Base-by-base conservation (phyloP, 225 moss, liverwort and hornwort species). In the Rhytidiadelphus loreus region DNA sequence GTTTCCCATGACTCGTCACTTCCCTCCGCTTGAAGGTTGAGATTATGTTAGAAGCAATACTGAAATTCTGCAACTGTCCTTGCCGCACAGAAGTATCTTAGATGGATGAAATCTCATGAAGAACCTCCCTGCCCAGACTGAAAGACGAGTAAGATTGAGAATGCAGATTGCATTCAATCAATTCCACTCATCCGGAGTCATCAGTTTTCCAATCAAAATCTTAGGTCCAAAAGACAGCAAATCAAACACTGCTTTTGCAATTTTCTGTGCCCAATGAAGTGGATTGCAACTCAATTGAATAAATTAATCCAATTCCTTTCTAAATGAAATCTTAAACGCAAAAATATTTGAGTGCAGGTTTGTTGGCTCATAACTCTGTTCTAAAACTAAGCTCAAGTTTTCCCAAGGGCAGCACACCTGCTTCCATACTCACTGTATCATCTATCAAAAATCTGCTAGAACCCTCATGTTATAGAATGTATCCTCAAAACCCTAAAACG, bases 1-100 rank as follows among this genome's bases (percentile, higher is more conserved):
- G 86, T 92, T 92, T 80, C 94, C 94, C 94, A 94, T 94, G 69
- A 55, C 58, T 85, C 52, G 86, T 86, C 75, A 86, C 75, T 77
- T 48, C 70, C 74, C 80, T 82, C 58, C 26, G 66, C 84, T 88
- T 84, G 86, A 88, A 83, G 69, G 80, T 57, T 89, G 74, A 72
- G 63, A 89, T 48, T 62, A 65, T 70, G 75, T 75, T 62, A 44
- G 58, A 60, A 61, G 75, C 71, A 43, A 88, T 44, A 65, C 46
- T 52, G 86, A 64, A 83, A 83, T 25, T 92, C 79, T 60, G 90
- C 86, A 86, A 80, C n/a, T 86, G 28, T 81, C 53, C 30, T 72
- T 88, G 87, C 83, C 79, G 89, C 79, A 85, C 46, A 82, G 37
- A 83, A 81, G 35, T 60, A 77, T 50, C 44, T 72, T 43, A 65